Percentiles rank a stretch among this genome's conserved stretches.
Conservation (phyloP, 2,329 filamentous ascomycete genomes). For the Calonectria pauciramosa region DNA sequence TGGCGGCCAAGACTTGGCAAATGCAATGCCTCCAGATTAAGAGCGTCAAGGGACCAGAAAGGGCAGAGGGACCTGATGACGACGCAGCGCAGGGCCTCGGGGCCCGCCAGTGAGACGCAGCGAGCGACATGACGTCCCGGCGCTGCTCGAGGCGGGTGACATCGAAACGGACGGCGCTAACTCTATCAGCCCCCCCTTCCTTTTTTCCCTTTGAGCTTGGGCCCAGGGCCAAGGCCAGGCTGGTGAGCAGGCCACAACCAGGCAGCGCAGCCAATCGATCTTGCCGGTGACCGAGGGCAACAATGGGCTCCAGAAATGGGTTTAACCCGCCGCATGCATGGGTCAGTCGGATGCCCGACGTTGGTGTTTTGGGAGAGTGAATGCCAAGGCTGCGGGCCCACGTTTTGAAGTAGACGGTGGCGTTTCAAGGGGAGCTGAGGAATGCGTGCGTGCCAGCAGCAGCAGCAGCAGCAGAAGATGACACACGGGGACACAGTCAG, state of each 20-base stretch:
- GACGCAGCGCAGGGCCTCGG: conserved; percentile 57
- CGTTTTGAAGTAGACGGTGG: neutral
- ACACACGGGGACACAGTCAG: neutral
- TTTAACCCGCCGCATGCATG: conserved; percentile 53
- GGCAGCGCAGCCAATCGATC: conserved; percentile 61
- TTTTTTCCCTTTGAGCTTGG: conserved; percentile 7
- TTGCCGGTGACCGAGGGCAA: conserved; percentile 62
- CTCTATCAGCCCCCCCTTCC: conserved; percentile 54
- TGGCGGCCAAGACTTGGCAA: conserved; percentile 46
- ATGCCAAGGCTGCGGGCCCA: neutral
- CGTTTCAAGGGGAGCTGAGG: neutral
- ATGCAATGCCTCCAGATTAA: conserved; percentile 41
- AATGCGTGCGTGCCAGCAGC: neutral
- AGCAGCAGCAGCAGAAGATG: neutral
- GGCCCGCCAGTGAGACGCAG: conserved; percentile 27
- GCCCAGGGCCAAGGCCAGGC: neutral
- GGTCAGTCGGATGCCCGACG: conserved; percentile 51
- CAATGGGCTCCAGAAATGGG: conserved; percentile 59
- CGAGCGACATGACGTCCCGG: conserved; percentile 33
- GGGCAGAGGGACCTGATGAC: conserved; percentile 68
- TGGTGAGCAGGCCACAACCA: conserved; percentile 56
- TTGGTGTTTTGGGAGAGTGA: conserved; percentile 45
- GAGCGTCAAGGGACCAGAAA: conserved; percentile 59
- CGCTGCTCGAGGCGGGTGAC: conserved; percentile 56
- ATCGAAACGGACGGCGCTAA: conserved; percentile 57